Evolutionary conservation across 306 rosid genomes (phyloP).

Genomic region (Adenanthera pavonina): DNA sequence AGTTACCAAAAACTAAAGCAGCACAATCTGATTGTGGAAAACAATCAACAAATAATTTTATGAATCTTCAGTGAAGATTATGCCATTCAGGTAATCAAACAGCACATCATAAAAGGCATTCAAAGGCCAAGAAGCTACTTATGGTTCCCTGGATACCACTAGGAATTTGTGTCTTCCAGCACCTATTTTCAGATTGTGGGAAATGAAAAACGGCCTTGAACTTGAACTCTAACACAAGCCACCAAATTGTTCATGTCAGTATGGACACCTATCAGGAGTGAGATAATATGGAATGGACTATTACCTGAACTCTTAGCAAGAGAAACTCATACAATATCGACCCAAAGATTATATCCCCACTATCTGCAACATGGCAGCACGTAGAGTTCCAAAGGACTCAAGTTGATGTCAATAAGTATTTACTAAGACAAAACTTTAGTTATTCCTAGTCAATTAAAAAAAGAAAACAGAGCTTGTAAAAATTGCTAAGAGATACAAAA

Average conservation of each 20-base stretch:
- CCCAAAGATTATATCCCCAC: not conserved
- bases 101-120: not conserved
- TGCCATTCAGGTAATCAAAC: not conserved
- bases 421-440: conserved; percentile 2
- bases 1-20: not conserved
- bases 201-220: not conserved
- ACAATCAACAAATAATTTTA: not conserved
- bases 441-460: not conserved
- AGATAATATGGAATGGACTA: not conserved
- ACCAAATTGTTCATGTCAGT: conserved; percentile 3
- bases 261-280: not conserved
- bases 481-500: not conserved
- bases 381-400: not conserved
- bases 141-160: not conserved
- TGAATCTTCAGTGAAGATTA: not conserved
- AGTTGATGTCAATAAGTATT: not conserved
- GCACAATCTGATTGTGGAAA: not conserved
- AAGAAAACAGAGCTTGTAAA: not conserved
- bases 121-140: not conserved
- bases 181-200: not conserved
- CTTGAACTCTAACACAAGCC: not conserved
- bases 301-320: not conserved
- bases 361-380: not conserved
- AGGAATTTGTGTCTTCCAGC: not conserved
- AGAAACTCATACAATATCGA: not conserved